Percentiles rank a stretch among this genome's conserved stretches.
Evolutionary conservation across 345 rosid genomes (phyloP).

Genomic region (Citrus mangshanensis): DNA sequence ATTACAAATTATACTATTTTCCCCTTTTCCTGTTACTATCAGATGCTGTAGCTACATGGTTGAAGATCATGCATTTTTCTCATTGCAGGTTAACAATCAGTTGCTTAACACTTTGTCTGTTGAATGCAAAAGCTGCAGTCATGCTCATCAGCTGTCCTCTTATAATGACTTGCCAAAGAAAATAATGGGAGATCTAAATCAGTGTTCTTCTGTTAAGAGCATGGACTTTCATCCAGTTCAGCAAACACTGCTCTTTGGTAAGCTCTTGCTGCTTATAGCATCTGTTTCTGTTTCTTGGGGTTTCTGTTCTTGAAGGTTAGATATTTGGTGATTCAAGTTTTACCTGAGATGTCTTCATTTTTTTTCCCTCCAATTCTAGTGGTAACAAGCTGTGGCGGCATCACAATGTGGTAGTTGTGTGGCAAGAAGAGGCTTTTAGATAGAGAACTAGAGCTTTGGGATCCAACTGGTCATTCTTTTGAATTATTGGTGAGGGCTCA

Average conservation of each 20-base stretch:
- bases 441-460: constrained; percentile 30
- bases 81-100: constrained; percentile 39
- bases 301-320: neutral
- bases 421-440: constrained; percentile 18
- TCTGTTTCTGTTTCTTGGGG: neutral
- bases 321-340: neutral
- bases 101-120: constrained; percentile 47
- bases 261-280: neutral
- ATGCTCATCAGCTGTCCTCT: constrained; percentile 17
- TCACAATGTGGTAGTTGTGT: constrained; percentile 32
- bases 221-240: constrained; percentile 40
- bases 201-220: constrained; percentile 34
- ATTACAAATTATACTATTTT: neutral
- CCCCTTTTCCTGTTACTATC: neutral
- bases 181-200: constrained; percentile 16
- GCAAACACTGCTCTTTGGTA: constrained; percentile 35
- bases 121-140: constrained; percentile 43
- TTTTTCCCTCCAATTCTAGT: constrained; percentile 9
- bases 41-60: neutral
- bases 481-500: constrained; percentile 21
- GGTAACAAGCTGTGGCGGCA: constrained; percentile 32
- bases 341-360: neutral
- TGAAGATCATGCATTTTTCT: neutral
- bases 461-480: constrained; percentile 19
- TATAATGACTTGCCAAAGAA: constrained; percentile 34